A percentile compares a stretch with the other conserved stretches of the same genome.
These are phyloP conservation scores for Calvatia gigantea DNA, from an alignment of 768 basidiomycete species.

Conservation along the genomic window DNA sequence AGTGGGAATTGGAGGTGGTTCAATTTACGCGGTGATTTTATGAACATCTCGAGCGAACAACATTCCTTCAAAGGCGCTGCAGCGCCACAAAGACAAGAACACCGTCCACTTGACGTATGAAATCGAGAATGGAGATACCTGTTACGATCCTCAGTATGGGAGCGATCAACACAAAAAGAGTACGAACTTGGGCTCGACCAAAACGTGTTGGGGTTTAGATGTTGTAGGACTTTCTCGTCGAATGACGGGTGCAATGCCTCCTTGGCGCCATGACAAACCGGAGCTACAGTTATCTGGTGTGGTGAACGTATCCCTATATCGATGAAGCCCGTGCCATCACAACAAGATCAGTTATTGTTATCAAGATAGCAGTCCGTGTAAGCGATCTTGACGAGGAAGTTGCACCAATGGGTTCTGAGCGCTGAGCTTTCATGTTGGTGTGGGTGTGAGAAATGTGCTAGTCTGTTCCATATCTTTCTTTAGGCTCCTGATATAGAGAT, in stretches of 20 bases:
- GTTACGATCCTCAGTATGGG: too few species aligned
- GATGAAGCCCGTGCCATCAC: background rate
- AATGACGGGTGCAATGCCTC: too few species aligned
- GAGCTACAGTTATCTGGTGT: background rate
- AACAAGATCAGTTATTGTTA: background rate
- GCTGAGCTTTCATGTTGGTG: conserved; percentile 8
- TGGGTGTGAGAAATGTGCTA: conserved; percentile 10
- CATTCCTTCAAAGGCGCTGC: too few species aligned
- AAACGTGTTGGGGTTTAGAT: too few species aligned
- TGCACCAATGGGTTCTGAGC: background rate
- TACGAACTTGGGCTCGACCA: background rate
- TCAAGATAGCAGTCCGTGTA: background rate
- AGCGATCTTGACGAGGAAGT: background rate
- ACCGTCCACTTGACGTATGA: too few species aligned
- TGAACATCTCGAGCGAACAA: too few species aligned
- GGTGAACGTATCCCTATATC: background rate
- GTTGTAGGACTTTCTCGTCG: too few species aligned
- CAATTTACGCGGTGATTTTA: too few species aligned
- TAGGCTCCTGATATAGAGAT: background rate
- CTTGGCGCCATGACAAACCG: background rate
- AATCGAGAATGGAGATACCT: too few species aligned
- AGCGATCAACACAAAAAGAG: too few species aligned
- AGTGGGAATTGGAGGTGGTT: too few species aligned
- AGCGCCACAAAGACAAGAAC: too few species aligned
- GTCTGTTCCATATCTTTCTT: background rate